Evolutionary conservation across 257 asterid genomes (phyloP).

Genomic region (Jacaranda mimosifolia): DNA sequence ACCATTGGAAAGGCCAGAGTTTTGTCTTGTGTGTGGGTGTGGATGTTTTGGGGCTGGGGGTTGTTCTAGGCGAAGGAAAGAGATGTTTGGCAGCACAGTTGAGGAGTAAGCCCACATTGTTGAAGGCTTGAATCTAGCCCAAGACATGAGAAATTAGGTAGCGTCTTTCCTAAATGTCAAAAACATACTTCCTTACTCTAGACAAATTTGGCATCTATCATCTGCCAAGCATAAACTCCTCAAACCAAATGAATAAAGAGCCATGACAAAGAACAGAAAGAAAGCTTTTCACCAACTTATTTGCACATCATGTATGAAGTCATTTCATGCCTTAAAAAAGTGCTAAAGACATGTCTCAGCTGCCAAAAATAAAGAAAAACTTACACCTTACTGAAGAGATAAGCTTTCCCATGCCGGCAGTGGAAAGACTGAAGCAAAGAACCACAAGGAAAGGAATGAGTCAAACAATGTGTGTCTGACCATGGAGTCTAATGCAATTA

Average conservation of each 20-base stretch:
- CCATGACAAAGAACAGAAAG: constrained; percentile 1
- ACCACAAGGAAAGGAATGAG: constrained; percentile 31
- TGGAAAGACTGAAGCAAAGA: constrained; percentile 68
- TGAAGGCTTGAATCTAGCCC: no score
- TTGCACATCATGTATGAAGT: constrained; percentile 16
- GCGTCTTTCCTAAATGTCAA: not conserved
- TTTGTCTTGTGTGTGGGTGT: no score
- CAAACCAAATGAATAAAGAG: not conserved
- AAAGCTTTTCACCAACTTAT: constrained; percentile 17
- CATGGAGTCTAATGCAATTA: constrained; percentile 15
- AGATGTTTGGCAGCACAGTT: no score
- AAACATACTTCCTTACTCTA: not conserved
- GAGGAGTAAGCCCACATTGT: not conserved
- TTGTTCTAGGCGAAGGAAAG: not conserved
- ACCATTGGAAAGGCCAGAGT: no score
- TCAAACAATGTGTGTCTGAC: constrained; percentile 23
- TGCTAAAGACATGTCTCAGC: constrained; percentile 22
- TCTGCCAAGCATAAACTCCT: constrained; percentile 12
- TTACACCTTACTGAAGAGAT: constrained; percentile 86
- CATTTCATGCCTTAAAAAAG: constrained; percentile 21
- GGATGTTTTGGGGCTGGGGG: not conserved
- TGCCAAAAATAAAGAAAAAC: constrained; percentile 47
- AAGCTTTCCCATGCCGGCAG: constrained; percentile 76
- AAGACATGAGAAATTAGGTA: no score
- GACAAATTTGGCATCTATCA: not conserved